Evolutionary conservation across 2,329 filamentous ascomycete species (phyloP), one percentile per base, ranked within the genome.

Genomic region (Pseudomassariella vexata): DNA sequence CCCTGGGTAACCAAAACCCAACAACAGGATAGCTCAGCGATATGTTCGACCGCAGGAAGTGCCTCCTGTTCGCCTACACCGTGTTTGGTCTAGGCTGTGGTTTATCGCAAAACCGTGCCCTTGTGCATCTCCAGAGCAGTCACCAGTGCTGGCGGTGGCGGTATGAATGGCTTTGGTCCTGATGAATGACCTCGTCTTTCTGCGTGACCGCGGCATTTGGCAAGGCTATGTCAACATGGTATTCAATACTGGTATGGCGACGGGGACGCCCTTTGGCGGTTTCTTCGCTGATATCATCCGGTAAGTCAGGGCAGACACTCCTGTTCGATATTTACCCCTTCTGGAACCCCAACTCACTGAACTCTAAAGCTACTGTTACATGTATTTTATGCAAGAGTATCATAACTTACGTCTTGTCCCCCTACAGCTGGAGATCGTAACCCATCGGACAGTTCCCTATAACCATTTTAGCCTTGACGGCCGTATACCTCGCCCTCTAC

Each of bases 381-480:
- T n/a, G n/a, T n/a, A n/a, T n/a, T n/a, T n/a, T n/a, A n/a, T n/a
- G n/a, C n/a, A n/a, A n/a, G n/a, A n/a, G n/a, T n/a, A n/a, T n/a
- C n/a, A n/a, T n/a, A n/a, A n/a, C n/a, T n/a, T n/a, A n/a, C n/a
- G n/a, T n/a, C n/a, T n/a, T n/a, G n/a, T n/a, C n/a, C n/a, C n/a
- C n/a, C n/a, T n/a, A n/a, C n/a, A 82, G 83, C 20, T 88, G 84
- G 84, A 65, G 84, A 42, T 87, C 74, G 80, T 73, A 82, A 0
- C 90, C 92, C 49, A 55, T 85, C 9, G 67, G 67, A 3, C 85
- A 90, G 52, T 73, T 75, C 0, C 85, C 85, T 3, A 52, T 87
- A 5, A 84, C 82, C 37, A 50, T 80, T 6, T 30, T 80, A 2
- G 83, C 84, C 2, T 76, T 84, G 44, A 28, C 76, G 4, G 65